Base-by-base conservation (phyloP, 1,284 basidiomycete genomes). In the Acaromyces ingoldii region DNA sequence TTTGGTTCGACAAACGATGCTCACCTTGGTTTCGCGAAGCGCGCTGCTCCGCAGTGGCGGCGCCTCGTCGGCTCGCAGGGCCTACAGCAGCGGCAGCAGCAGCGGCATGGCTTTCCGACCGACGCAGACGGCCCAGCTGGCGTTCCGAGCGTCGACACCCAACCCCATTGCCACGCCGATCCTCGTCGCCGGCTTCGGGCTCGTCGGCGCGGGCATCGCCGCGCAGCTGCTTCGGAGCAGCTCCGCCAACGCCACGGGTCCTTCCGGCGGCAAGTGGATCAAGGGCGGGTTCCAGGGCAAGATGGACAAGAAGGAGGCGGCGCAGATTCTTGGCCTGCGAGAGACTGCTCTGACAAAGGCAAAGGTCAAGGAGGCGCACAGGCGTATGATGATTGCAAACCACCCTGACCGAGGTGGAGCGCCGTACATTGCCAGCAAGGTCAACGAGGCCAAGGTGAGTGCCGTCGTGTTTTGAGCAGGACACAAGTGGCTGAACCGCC, bases 391-490 rank as follows among this genome's bases (percentile, higher is more conserved):
- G 75, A 74, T 76, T 47, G 75, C 75, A 2, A 97, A 96, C 77
- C 91, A 96, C 78, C 93, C 93, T 15, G 92, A 97, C 79, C 82
- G 92, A 59, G 92, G 92, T 37, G 93, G 93, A 28, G 88, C 89
- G 10, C 93, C 93, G 1, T 96, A 93, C 77, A 79, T 98, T 34
- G 93, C 93, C n/a, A 92, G 90, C 72, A 97, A 75, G 55, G 67
- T 75, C 57, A 75, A 75, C 60, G 71, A 75, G 56, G 72, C 72
- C 17, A 75, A 75, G 42, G 72, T 48, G 30, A 5, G 46, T 40
- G n/a, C n/a, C n/a, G 4, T 33, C 10, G 21, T 48, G 17, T 28
- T 25, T n/a, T 45, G 43, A 5, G 21, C n/a, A 19, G n/a, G 30
- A 44, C 17, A 17, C 17, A 10, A 26, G 10, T n/a, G 33, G 10